Conservation (phyloP, 169 alveolate species). For the Plasmodium relictum region DNA sequence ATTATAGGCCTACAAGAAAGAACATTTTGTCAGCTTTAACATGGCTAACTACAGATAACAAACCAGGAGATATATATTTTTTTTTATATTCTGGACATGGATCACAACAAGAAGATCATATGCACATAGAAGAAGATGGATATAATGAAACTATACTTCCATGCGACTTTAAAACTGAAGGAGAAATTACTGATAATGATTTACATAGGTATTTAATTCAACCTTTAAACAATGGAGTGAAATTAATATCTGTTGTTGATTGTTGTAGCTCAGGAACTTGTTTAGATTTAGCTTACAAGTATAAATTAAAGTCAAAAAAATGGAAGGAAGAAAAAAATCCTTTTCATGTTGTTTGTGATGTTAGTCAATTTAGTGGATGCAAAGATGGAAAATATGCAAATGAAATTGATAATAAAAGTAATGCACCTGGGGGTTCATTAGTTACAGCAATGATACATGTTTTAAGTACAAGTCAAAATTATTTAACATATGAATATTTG, state of each 20-base stretch:
- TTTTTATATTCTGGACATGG: slow-evolving; percentile 86
- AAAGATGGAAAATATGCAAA: slow-evolving; percentile 24
- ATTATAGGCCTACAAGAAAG: slow-evolving; percentile 57
- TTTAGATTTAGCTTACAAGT: slow-evolving; percentile 55
- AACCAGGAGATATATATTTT: slow-evolving; percentile 83
- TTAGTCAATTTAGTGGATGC: slow-evolving; percentile 51
- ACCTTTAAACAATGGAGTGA: slow-evolving; percentile 79
- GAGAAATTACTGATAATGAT: slow-evolving; percentile 79
- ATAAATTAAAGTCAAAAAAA: slow-evolving; percentile 37
- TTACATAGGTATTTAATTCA: slow-evolving; percentile 54
- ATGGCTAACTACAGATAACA: slow-evolving; percentile 78
- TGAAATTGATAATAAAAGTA: slow-evolving; percentile 19
- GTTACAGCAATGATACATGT: slow-evolving; percentile 33
- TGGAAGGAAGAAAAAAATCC: slow-evolving; percentile 69
- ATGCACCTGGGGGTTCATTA: slow-evolving; percentile 51
- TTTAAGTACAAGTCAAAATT: not conserved
- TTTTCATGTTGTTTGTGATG: slow-evolving; percentile 65
- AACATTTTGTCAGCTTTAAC: slow-evolving; percentile 59
- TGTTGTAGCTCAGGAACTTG: slow-evolving; percentile 79
- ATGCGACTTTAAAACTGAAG: slow-evolving; percentile 74
- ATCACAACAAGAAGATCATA: slow-evolving; percentile 69
- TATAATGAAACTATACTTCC: slow-evolving; percentile 85
- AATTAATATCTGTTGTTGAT: slow-evolving; percentile 83
- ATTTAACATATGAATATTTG: slow-evolving; percentile 29
- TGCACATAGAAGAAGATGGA: slow-evolving; percentile 79